phyloP scores from a whole-genome alignment of 225 moss, liverwort and hornwort species.

The Pseudoscleropodium purum region DNA sequence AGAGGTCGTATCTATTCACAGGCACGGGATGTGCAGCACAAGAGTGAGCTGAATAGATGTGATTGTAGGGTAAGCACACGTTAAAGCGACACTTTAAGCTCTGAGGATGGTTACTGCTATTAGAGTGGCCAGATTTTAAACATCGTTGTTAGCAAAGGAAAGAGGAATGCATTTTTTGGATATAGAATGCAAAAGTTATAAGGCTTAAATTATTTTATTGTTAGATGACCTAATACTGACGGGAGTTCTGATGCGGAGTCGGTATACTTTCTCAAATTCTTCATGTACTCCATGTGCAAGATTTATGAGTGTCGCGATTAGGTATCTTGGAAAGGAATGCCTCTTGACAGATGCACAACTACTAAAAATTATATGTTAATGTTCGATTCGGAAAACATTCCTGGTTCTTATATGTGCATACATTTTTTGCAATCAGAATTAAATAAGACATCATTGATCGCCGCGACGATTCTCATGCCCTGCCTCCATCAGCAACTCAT shows the following conservation, averaged over 20 bases:
- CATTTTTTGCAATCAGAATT: neutral
- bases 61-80: neutral
- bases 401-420: neutral
- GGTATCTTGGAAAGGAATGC: neutral
- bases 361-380: neutral
- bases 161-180: neutral
- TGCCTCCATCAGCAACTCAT: neutral
- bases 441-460: neutral
- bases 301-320: neutral
- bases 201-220: neutral
- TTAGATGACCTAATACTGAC: neutral
- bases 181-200: neutral
- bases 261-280: neutral
- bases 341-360: neutral
- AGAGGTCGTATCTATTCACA: neutral
- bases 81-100: neutral
- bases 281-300: neutral
- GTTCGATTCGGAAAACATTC: neutral
- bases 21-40: neutral
- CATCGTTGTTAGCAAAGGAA: neutral
- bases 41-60: neutral
- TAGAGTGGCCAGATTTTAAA: neutral
- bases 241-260: neutral
- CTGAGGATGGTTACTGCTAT: neutral
- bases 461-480: neutral